These are phyloP conservation scores for Globisporangium sylvaticum DNA, from an alignment of 352 stramenopile species.

Conservation along the genomic window DNA sequence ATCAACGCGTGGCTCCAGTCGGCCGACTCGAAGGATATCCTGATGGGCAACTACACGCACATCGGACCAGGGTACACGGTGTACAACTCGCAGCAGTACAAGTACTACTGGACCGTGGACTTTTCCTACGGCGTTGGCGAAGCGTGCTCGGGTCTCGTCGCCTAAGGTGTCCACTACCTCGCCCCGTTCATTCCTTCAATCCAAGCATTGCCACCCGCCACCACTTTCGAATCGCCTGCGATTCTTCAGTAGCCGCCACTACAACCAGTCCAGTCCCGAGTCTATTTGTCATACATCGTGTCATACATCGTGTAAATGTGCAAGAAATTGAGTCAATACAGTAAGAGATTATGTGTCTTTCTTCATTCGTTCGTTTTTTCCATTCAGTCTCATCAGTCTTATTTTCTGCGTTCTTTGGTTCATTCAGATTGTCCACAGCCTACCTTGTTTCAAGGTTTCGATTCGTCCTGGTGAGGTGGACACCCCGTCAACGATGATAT, in stretches of 20 bases:
- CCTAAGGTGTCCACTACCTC: not conserved
- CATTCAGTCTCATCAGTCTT: not conserved
- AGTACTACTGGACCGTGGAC: conserved; percentile 28
- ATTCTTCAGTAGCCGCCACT: not conserved
- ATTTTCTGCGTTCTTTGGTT: not conserved
- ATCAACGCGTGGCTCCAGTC: conserved; percentile 25
- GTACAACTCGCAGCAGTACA: conserved; percentile 22
- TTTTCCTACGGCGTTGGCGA: conserved; percentile 12
- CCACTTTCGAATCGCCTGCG: not conserved
- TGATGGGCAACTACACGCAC: conserved; percentile 30
- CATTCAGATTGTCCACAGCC: not conserved
- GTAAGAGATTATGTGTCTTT: not conserved
- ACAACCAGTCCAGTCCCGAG: not conserved
- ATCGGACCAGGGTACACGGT: conserved; percentile 25
- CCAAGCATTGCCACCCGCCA: not conserved
- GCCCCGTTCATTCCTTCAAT: not conserved
- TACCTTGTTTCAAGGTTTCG: too few species aligned
- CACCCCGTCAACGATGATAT: not conserved
- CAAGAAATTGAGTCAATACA: not conserved
- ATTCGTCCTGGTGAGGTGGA: not conserved
- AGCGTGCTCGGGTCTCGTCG: conserved; percentile 12
- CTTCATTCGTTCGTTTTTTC: not conserved
- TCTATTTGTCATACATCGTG: not conserved
- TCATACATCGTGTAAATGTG: not conserved
- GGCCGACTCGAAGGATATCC: conserved; percentile 6